Base-by-base conservation (phyloP, 2,329 filamentous ascomycete species). In the Cladorrhinum sp. region DNA sequence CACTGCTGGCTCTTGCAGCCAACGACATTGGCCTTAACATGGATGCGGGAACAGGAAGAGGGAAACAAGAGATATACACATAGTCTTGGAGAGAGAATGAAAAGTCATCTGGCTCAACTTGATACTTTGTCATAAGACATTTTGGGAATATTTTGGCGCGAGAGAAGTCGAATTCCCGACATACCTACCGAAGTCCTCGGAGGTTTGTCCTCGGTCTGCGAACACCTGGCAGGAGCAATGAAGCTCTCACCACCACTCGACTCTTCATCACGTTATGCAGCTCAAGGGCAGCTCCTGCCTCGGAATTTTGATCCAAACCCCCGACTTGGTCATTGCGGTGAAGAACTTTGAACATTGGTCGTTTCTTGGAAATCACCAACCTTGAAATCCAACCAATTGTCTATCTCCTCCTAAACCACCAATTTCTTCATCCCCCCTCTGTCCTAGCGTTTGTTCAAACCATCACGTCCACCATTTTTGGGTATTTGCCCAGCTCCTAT, bases 401-500 rank as follows among this genome's bases (percentile, higher is more conserved):
- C 54, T 32, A 10, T 48, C n/a, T 32, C 29, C 50, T n/a, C 49
- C 36, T 53, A 32, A 25, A 36, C 29, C 54, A 36, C 45, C 45
- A 50, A 50, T 23, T 49, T 52, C 51, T 45, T 36, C 41, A 27
- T 52, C 45, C 20, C 32, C n/a, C 57, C 50, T 32, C 20, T 48
- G 50, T 49, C 57, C 57, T 59, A 45, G 57, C 32, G 50, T 56
- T 55, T 59, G 50, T 18, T n/a, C 41, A 53, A 53, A 59, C 50
- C 23, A 48, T 18, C 54, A n/a, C 36, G 45, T 32, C 38, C 41
- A 27, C 16, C 51, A 50, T 24, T 56, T 60, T 36, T 36, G 58
- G 58, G 53, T 60, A 60, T 61, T 50, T 58, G 51, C 54, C 61
- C 55, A 41, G n/a, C 29, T 38, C 54, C 58, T 60, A 57, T 25